Base-by-base conservation (phyloP, 1,284 basidiomycete genomes). In the Hypsizygus ulmarius region DNA sequence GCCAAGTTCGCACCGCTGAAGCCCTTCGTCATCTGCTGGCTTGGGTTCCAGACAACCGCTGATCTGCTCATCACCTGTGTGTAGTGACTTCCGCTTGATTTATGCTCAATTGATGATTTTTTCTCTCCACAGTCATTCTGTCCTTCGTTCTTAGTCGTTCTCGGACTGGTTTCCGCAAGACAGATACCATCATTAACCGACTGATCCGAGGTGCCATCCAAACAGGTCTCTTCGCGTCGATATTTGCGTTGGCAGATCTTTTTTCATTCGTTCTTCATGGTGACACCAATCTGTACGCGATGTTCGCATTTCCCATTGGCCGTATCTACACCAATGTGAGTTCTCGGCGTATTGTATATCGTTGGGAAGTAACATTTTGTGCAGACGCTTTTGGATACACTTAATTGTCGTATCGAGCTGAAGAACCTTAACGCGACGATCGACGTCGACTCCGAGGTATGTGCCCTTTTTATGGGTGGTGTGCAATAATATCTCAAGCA, bases 161-260 rank as follows among this genome's bases (percentile, higher is more conserved):
- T 2, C 62, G 68, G 36, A 74, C 71, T n/a, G 74, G 74, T 7
- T 68, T 71, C 55, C 61, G 57, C 10, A 67, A 57, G 50, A 74
- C 68, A 12, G 71, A 77, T 37, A 67, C 57, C 0, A 60, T 73
- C 29, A 60, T 76, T 43, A 69, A 70, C 39, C 65, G 67, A 28
- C 61, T 75, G 3, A 73, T 75, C 49, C 65, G 73, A 36, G 69
- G 69, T 29, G 69, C 70, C 8, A 62, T 76, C 25, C 74, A 73
- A 52, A 74, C 74, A 0, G 64, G 64, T 32, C 49, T 74, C 10
- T 73, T 76, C 32, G 66, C 66, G 0, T 65, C 61, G 0, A 61
- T 74, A 3, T 76, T 75, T 49, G 65, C 72, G 11, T 33, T 74
- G 12, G 69, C 64, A 3, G 69, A 74, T 46, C 54, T 75, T 7